Evolutionary conservation across 2,329 filamentous ascomycete species (phyloP), one percentile per base, ranked within the genome.

Genomic region (Daldinia eschscholtzii): DNA sequence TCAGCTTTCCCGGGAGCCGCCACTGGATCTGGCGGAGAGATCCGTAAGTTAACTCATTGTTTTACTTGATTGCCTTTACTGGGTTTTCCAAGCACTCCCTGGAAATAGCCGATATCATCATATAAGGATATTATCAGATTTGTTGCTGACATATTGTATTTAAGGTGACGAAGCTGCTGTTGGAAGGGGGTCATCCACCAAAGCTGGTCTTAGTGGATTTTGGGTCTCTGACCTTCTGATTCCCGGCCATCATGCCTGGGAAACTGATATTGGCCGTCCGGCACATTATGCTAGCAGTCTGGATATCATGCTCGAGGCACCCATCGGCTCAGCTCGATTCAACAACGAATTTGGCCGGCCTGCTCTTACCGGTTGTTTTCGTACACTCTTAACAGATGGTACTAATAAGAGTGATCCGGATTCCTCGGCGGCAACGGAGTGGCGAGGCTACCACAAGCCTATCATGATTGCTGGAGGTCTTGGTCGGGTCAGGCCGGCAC

Each of bases 271-370:
- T 63, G 96, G 96, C 57, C 94, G 92, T 77, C 96, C 96, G 4
- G 87, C 89, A 50, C 96, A 99, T 81, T 96, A 97, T 77, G 94
- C 96, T 20, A 97, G 93, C 82, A 94, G 92, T 81, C 84, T 98
- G 41, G 94, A 98, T 78, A 98, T 99, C 74, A 98, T 99, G 95
- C 85, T 98, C 10, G 95, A 99, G 79, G 96, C 94, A 0, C 96
- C 96, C 0, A 96, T 99, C 74, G 96, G 96, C 39, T 96, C 93
- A 75, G 96, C 96, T 57, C 90, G 93, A 20, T 98, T 97, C 85
- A 98, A 98, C 84, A 99, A 99, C 78, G 96, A 79, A 77, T 99
- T 98, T 76, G 96, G 96, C 28, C 89, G 96, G 41, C 95, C 96
- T 39, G 94, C 91, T 77, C 91, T 97, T 12, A 88, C 91, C 2